These are phyloP conservation scores for Amanita pallidorosea DNA, from an alignment of 768 basidiomycete genomes.

Conservation along the genomic window DNA sequence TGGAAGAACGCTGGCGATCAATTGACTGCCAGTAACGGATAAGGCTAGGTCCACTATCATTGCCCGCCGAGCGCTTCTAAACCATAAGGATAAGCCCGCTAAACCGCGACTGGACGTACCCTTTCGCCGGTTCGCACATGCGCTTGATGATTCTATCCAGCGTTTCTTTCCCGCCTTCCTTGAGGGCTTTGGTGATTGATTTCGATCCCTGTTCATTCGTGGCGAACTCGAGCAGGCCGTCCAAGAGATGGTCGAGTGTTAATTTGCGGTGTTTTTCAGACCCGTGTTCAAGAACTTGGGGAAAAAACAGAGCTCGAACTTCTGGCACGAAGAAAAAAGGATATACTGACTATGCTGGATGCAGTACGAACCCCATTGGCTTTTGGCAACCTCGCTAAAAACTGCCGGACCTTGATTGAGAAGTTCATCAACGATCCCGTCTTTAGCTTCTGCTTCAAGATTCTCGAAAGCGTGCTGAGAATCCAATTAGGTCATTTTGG, in stretches of 20 bases:
- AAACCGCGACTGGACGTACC: slow-evolving; percentile 28
- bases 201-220: slow-evolving; percentile 84
- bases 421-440: slow-evolving; percentile 77
- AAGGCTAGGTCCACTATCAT: slow-evolving; percentile 83
- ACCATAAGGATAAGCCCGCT: neutral
- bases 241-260: slow-evolving; percentile 69
- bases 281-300: slow-evolving; percentile 73
- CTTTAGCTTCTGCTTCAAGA: slow-evolving; percentile 73
- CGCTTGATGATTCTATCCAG: slow-evolving; percentile 64
- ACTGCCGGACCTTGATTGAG: slow-evolving; percentile 57
- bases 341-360: slow-evolving; percentile 65
- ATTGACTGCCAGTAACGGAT: slow-evolving; percentile 75
- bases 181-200: slow-evolving; percentile 77
- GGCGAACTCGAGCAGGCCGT: slow-evolving; percentile 68
- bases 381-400: slow-evolving; percentile 73
- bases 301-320: neutral
- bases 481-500: slow-evolving; percentile 1
- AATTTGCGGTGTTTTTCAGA: slow-evolving; percentile 63
- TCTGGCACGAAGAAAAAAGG: neutral
- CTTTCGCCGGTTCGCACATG: slow-evolving; percentile 81
- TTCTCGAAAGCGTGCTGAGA: slow-evolving; percentile 76
- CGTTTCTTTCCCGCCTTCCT: slow-evolving; percentile 73
- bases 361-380: slow-evolving; percentile 85
- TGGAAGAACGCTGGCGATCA: slow-evolving; percentile 75
- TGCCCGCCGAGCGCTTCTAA: slow-evolving; percentile 47